Conservation (phyloP, 352 stramenopile genomes). For the Pythium folliculosum region DNA sequence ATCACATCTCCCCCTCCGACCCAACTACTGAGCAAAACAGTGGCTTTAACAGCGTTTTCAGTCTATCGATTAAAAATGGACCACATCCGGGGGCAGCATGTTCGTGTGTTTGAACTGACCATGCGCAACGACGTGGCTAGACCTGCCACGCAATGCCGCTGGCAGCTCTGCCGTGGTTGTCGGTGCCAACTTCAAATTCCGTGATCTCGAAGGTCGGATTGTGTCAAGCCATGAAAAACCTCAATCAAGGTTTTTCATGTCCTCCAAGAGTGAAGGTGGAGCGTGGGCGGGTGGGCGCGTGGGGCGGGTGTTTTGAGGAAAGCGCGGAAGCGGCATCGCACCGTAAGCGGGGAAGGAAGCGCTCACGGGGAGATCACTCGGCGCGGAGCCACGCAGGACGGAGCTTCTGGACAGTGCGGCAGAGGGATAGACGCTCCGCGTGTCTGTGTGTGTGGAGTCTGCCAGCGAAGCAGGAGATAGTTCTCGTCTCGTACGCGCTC, state of each 20-base stretch:
- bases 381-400: neutral
- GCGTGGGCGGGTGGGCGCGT: slow-evolving; percentile 9
- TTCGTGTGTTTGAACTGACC: too few relatives aligned
- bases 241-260: slow-evolving; percentile 21
- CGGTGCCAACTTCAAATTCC: neutral
- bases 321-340: slow-evolving; percentile 6
- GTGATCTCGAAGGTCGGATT: neutral
- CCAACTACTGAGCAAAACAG: too few relatives aligned
- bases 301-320: slow-evolving; percentile 23
- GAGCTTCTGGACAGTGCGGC: neutral
- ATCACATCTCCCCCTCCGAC: too few relatives aligned
- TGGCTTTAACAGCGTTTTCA: too few relatives aligned
- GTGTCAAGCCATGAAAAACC: neutral
- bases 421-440: too few relatives aligned
- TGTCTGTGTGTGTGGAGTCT: too few relatives aligned
- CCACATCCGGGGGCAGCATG: too few relatives aligned
- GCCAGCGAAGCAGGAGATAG: too few relatives aligned
- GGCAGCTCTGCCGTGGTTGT: neutral
- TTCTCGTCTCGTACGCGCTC: neutral
- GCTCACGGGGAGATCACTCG: neutral
- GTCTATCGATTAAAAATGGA: too few relatives aligned
- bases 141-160: too few relatives aligned
- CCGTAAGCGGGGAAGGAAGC: neutral
- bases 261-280: slow-evolving; percentile 4
- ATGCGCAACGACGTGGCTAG: too few relatives aligned